Evolutionary conservation across 176 grass and related monocot genomes (phyloP).

Genomic region (Bonia amplexicaulis): DNA sequence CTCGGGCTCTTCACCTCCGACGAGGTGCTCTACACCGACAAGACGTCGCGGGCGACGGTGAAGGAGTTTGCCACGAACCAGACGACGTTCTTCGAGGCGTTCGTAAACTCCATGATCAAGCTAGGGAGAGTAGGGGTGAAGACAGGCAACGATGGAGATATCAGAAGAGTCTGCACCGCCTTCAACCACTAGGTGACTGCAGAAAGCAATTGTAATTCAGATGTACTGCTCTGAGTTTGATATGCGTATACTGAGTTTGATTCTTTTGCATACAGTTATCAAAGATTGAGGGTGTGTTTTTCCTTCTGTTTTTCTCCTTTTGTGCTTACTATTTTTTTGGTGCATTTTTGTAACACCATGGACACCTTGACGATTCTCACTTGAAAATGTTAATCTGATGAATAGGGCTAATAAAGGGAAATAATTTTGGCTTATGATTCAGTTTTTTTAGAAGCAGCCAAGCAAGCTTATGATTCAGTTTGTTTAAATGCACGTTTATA

Average conservation of each 20-base stretch:
- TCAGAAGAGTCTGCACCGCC: slow-evolving; percentile 72
- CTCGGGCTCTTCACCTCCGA: slow-evolving; percentile 82
- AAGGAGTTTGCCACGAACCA: slow-evolving; percentile 44
- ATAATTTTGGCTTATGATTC: neutral
- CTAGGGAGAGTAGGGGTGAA: slow-evolving; percentile 73
- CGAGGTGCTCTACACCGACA: slow-evolving; percentile 43
- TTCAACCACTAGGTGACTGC: slow-evolving; percentile 52
- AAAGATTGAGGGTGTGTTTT: neutral
- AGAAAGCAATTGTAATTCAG: slow-evolving; percentile 26
- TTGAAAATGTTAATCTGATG: slow-evolving; percentile 16
- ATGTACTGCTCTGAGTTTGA: slow-evolving; percentile 38
- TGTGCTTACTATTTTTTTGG: slow-evolving; percentile 11
- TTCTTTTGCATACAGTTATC: slow-evolving; percentile 35
- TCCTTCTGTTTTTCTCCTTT: neutral
- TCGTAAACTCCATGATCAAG: slow-evolving; percentile 40
- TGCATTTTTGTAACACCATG: slow-evolving; percentile 44
- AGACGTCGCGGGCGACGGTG: slow-evolving; percentile 16
- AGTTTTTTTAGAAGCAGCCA: neutral
- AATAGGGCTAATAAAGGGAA: slow-evolving; percentile 16
- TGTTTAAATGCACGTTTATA: neutral
- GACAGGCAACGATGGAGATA: slow-evolving; percentile 49
- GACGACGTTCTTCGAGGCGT: slow-evolving; percentile 53
- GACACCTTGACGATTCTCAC: slow-evolving; percentile 15
- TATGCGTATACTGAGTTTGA: slow-evolving; percentile 32
- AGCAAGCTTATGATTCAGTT: neutral